Conservation (phyloP, 2,329 filamentous ascomycete genomes). For the Xylaria sp. region DNA sequence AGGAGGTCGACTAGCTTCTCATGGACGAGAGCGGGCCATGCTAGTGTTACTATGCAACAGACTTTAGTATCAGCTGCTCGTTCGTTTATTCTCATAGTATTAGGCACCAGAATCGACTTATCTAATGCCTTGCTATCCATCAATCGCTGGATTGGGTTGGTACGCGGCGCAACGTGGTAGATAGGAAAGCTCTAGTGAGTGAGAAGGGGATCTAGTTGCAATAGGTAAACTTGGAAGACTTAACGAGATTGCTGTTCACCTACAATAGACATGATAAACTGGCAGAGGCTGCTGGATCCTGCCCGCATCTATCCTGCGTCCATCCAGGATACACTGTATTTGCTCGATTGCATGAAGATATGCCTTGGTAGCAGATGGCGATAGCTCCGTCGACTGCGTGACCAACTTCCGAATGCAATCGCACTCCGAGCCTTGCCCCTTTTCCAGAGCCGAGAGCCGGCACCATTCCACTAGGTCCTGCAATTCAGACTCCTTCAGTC, state of each 20-base stretch:
- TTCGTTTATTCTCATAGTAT: neutral
- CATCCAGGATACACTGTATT: constrained; percentile 22
- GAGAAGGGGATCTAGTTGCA: neutral
- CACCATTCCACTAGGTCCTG: constrained; percentile 14
- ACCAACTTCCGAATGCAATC: constrained; percentile 12
- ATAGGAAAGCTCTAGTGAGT: too few relatives aligned
- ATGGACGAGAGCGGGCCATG: constrained; percentile 18
- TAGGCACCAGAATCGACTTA: too few relatives aligned
- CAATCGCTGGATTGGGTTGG: neutral
- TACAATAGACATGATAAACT: constrained; percentile 18
- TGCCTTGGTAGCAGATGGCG: constrained; percentile 5
- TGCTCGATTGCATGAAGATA: constrained; percentile 16
- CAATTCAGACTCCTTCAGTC: constrained; percentile 16
- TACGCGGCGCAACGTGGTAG: neutral
- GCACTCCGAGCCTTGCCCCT: constrained; percentile 20
- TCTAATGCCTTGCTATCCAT: neutral
- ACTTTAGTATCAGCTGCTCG: neutral
- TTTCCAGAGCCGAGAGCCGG: neutral
- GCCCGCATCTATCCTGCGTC: neutral
- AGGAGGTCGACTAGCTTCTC: constrained; percentile 24
- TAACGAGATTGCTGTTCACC: neutral
- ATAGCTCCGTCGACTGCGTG: constrained; percentile 10
- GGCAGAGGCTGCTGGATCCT: constrained; percentile 7
- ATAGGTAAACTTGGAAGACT: neutral
- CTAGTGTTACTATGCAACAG: constrained; percentile 11